Percentiles rank a stretch among this genome's conserved stretches.
phyloP scores from a whole-genome alignment of 305 asterid species.

The Stenogyne calaminthoides region DNA sequence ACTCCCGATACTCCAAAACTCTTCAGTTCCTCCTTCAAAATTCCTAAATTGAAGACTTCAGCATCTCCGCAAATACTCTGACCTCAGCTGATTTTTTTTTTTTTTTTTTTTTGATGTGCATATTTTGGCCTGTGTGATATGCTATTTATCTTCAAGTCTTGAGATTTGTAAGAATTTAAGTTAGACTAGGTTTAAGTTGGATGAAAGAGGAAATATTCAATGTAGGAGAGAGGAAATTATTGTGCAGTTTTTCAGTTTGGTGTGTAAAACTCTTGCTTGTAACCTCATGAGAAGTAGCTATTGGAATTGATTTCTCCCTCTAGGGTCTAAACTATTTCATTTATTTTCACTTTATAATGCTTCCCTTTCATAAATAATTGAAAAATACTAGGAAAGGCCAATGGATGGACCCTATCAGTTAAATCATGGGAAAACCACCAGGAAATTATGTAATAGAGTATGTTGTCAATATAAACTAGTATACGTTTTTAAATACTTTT shows the following conservation, averaged over 20 bases:
- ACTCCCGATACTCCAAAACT: slow-evolving; percentile 56
- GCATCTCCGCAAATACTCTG: slow-evolving; percentile 40
- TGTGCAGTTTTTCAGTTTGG: background rate
- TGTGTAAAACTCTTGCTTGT: background rate
- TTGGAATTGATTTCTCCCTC: background rate
- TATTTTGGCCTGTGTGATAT: background rate
- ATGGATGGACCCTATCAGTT: too few relatives aligned
- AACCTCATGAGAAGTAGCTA: too few relatives aligned
- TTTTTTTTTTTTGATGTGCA: slow-evolving; percentile 12
- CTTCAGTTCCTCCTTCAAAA: slow-evolving; percentile 70
- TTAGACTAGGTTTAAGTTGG: background rate
- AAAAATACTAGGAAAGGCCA: too few relatives aligned
- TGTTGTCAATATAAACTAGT: too few relatives aligned
- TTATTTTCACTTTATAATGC: too few relatives aligned
- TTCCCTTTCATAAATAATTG: too few relatives aligned
- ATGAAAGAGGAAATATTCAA: too few relatives aligned
- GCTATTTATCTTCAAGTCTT: slow-evolving; percentile 16
- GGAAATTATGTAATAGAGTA: too few relatives aligned
- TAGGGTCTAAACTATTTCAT: background rate
- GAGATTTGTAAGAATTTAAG: background rate
- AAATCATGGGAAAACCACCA: too few relatives aligned
- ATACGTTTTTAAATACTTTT: too few relatives aligned
- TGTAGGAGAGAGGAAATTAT: background rate
- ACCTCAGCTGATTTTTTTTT: slow-evolving; percentile 7
- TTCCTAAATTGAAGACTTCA: slow-evolving; percentile 67